Evolutionary conservation across 768 basidiomycete species (phyloP).

Genomic region (Russula lepida): DNA sequence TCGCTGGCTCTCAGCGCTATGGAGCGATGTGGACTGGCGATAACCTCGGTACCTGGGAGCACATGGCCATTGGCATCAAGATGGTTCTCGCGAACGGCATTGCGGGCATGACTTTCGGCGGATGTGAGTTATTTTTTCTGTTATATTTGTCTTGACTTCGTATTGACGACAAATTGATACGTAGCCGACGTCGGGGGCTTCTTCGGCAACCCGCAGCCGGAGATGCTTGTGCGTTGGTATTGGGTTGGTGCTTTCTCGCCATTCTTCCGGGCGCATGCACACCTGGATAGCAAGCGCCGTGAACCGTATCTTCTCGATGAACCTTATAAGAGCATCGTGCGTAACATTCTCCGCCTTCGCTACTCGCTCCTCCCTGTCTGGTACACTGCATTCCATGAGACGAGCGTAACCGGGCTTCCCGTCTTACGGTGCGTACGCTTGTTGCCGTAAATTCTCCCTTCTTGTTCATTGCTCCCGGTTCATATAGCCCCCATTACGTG

Average conservation of each 20-base stretch:
- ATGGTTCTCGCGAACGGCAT: constrained; percentile 88
- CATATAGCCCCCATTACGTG: constrained; percentile 85
- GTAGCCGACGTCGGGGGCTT: constrained; percentile 97
- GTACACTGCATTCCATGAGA: constrained; percentile 96
- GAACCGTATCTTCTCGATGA: constrained; percentile 91
- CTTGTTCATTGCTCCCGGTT: background rate
- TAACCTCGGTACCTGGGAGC: constrained; percentile 96
- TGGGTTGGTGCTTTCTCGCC: constrained; percentile 91
- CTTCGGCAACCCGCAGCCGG: constrained; percentile 92
- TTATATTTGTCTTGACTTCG: background rate
- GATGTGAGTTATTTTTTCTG: constrained; percentile 49
- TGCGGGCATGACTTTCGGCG: constrained; percentile 84
- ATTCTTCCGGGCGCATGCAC: constrained; percentile 98
- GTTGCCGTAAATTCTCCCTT: background rate
- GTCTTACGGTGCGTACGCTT: constrained; percentile 56
- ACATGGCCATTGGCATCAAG: constrained; percentile 87
- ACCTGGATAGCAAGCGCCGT: constrained; percentile 94
- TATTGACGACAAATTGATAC: constrained; percentile 8
- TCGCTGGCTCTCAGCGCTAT: constrained; percentile 88
- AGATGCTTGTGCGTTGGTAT: constrained; percentile 97
- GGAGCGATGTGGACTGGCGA: constrained; percentile 99
- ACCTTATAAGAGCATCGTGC: constrained; percentile 77
- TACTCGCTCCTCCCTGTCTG: constrained; percentile 87
- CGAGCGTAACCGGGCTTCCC: constrained; percentile 72
- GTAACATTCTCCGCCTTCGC: constrained; percentile 68